These are phyloP conservation scores for Trichocladium uniseriatum DNA, from an alignment of 495 filamentous ascomycete species.

Conservation along the genomic window DNA sequence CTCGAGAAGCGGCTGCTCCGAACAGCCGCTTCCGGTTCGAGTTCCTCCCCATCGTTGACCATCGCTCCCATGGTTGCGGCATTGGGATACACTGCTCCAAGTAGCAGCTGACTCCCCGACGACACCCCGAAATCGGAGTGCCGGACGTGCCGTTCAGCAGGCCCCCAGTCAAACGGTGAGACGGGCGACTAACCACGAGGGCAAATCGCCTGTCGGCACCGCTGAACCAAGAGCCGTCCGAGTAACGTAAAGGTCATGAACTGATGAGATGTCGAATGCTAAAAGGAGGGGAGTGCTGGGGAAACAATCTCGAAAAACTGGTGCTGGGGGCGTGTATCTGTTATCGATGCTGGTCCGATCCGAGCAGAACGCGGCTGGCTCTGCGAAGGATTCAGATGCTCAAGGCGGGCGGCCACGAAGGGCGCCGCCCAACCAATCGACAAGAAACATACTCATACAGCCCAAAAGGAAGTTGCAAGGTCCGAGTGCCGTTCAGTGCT, in stretches of 20 bases:
- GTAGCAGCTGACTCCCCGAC: constrained; percentile 12
- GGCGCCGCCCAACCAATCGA: constrained; percentile 16
- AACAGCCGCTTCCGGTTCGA: neutral
- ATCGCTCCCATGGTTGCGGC: constrained; percentile 8
- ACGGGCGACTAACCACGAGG: neutral
- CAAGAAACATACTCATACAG: constrained; percentile 23
- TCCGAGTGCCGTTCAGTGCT: constrained; percentile 13
- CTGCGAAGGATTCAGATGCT: constrained; percentile 1
- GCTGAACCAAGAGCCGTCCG: constrained; percentile 12
- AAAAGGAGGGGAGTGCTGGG: constrained; percentile 9
- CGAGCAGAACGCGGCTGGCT: constrained; percentile 4
- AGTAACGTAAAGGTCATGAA: constrained; percentile 15
- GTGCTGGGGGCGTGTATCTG: constrained; percentile 19
- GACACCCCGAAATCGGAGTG: constrained; percentile 17
- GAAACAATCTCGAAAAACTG: constrained; percentile 26
- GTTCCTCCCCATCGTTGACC: constrained; percentile 9
- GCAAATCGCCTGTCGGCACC: constrained; percentile 5
- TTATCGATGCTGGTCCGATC: constrained; percentile 21
- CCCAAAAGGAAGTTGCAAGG: constrained; percentile 19
- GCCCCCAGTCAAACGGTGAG: constrained; percentile 4
- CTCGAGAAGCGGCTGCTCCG: constrained; percentile 1
- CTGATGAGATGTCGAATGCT: neutral
- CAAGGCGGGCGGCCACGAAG: neutral
- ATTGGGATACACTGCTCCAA: neutral
- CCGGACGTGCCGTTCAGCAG: constrained; percentile 32